Evolutionary conservation across 2,329 filamentous ascomycete genomes (phyloP).

Genomic region (Fusarium sp.): DNA sequence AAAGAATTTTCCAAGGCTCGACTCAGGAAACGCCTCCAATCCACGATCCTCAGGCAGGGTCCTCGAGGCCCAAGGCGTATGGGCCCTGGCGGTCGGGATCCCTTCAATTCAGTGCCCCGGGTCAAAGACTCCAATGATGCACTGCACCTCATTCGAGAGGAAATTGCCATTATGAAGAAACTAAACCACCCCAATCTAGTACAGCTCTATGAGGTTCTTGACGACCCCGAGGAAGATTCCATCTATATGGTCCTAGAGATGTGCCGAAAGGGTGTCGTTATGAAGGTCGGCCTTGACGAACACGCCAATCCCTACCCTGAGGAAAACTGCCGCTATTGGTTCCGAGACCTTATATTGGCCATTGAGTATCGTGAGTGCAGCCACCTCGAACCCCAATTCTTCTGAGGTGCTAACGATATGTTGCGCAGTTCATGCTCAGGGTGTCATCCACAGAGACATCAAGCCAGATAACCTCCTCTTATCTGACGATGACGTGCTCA

Average conservation of each 20-base stretch:
- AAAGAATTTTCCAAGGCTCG: slow-evolving; percentile 98
- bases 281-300: slow-evolving; percentile 93
- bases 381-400: no score
- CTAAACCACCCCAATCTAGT: slow-evolving; percentile 95
- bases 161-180: slow-evolving; percentile 99
- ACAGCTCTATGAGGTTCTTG: slow-evolving; percentile 89
- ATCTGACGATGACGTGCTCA: slow-evolving; percentile 91
- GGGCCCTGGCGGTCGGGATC: slow-evolving; percentile 41
- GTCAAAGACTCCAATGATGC: slow-evolving; percentile 73
- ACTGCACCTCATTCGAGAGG: slow-evolving; percentile 89
- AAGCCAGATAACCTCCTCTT: slow-evolving; percentile 96
- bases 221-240: slow-evolving; percentile 94
- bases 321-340: slow-evolving; percentile 89
- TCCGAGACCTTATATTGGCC: slow-evolving; percentile 91
- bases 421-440: slow-evolving; percentile 83
- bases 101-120: slow-evolving; percentile 43
- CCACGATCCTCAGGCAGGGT: slow-evolving; percentile 76
- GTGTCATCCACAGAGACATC: slow-evolving; percentile 95
- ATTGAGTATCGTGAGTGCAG: slow-evolving; percentile 83
- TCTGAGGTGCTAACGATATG: background rate
- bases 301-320: slow-evolving; percentile 82
- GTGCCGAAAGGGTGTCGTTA: slow-evolving; percentile 97
- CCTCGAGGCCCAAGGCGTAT: slow-evolving; percentile 50
- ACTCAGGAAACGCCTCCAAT: slow-evolving; percentile 88
- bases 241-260: slow-evolving; percentile 99